Percentiles rank a stretch among this genome's conserved stretches.
Conservation (phyloP, 1,284 basidiomycete species). For the Hymenochaete sp. region DNA sequence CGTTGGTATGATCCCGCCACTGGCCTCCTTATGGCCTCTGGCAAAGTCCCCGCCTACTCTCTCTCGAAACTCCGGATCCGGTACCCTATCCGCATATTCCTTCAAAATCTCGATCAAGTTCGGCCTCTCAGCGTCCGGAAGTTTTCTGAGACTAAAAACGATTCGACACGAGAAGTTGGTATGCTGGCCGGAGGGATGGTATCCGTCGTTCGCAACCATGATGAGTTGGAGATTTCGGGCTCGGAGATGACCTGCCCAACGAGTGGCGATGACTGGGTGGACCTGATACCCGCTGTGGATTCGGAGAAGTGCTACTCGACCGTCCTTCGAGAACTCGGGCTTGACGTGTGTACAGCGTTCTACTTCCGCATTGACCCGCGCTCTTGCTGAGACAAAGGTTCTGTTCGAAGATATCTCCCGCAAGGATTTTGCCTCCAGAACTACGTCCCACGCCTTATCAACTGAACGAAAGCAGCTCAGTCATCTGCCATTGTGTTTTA, state of each 20-base stretch:
- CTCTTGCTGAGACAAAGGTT: constrained; percentile 23
- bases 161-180: constrained; percentile 28
- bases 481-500: constrained; percentile 22
- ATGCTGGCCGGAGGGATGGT: constrained; percentile 23
- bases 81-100: constrained; percentile 23
- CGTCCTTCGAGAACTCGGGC: constrained; percentile 25
- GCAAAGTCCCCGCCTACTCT: constrained; percentile 28
- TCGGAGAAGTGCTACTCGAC: constrained; percentile 26
- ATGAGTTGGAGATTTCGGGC: constrained; percentile 27
- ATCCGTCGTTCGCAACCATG: constrained; percentile 28
- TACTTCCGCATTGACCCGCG: constrained; percentile 24
- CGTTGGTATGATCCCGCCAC: constrained; percentile 26
- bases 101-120: constrained; percentile 26
- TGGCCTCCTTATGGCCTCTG: constrained; percentile 28
- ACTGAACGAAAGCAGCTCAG: constrained; percentile 23
- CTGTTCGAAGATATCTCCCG: constrained; percentile 18
- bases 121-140: constrained; percentile 16
- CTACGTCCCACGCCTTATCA: constrained; percentile 20
- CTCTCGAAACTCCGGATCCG: constrained; percentile 22
- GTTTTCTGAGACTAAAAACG: constrained; percentile 14
- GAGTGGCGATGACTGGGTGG: constrained; percentile 29
- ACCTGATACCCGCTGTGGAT: constrained; percentile 27
- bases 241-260: constrained; percentile 27
- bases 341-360: constrained; percentile 23
- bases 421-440: constrained; percentile 19